These are phyloP conservation scores for Pythium rhizo-oryzae DNA, from an alignment of 352 stramenopile genomes.

Conservation along the genomic window DNA sequence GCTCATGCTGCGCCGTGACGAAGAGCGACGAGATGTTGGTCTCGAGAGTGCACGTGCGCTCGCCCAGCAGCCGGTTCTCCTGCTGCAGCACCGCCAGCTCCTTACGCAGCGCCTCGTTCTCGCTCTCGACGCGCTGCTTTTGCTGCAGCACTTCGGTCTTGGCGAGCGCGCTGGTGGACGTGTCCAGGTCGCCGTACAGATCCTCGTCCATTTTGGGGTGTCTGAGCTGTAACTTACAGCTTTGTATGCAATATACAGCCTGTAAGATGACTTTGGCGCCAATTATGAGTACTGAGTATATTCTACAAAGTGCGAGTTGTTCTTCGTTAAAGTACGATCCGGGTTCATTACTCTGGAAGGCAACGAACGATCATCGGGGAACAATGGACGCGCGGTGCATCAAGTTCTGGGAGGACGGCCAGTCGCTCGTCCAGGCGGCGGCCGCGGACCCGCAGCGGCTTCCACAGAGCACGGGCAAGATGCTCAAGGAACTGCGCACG, in stretches of 20 bases:
- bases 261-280: conserved; percentile 15
- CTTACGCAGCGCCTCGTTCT: conserved; percentile 49
- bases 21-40: conserved; percentile 79
- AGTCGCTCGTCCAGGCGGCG: conserved; percentile 46
- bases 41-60: conserved; percentile 63
- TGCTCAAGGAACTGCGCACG: conserved; percentile 72
- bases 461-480: conserved; percentile 45
- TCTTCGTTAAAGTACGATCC: conserved; percentile 2
- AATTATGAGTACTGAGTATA: neutral
- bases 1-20: conserved; percentile 70
- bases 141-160: conserved; percentile 65
- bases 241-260: too few relatives aligned
- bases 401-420: conserved; percentile 81
- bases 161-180: conserved; percentile 64
- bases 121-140: conserved; percentile 54
- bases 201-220: too few relatives aligned
- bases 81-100: conserved; percentile 70
- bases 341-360: too few relatives aligned
- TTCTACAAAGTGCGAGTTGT: conserved; percentile 9
- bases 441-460: conserved; percentile 30
- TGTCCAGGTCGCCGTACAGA: conserved; percentile 84
- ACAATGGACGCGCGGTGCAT: conserved; percentile 65
- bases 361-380: neutral
- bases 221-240: too few relatives aligned
- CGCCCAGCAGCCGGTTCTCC: conserved; percentile 58